Conservation (phyloP, 2,329 filamentous ascomycete genomes). For the Colletotrichum liriopes region DNA sequence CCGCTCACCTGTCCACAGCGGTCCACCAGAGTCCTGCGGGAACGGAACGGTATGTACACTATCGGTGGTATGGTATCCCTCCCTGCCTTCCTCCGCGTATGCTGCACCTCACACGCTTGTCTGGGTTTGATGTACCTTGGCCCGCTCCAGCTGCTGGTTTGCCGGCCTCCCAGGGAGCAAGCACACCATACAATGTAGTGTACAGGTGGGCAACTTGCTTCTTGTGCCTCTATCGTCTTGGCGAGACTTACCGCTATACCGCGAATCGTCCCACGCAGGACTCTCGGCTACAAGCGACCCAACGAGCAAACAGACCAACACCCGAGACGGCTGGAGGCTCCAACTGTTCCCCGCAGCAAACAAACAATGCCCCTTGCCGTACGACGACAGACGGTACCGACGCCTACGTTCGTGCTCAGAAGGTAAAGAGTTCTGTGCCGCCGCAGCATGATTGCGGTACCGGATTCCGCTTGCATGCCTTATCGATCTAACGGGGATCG, state of each 20-base stretch:
- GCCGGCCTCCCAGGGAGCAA: background rate
- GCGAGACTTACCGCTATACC: slow-evolving; percentile 7
- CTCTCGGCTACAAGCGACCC: background rate
- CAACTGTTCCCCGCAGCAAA: slow-evolving; percentile 7
- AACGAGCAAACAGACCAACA: background rate
- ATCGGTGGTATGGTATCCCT: background rate
- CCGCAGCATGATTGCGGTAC: background rate
- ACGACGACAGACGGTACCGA: background rate
- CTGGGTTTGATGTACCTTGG: slow-evolving; percentile 19
- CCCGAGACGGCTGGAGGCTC: no score
- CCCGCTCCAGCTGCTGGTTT: background rate
- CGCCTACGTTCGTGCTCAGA: slow-evolving; percentile 13
- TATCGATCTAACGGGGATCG: slow-evolving; percentile 35
- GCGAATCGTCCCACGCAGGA: slow-evolving; percentile 3
- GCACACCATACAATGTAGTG: background rate
- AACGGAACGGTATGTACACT: slow-evolving; percentile 15
- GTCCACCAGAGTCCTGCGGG: background rate
- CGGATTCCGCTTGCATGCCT: slow-evolving; percentile 3
- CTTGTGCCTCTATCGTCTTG: slow-evolving; percentile 2
- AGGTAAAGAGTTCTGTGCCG: background rate
- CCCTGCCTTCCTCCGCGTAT: slow-evolving; percentile 16
- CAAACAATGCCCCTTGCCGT: background rate
- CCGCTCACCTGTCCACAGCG: background rate
- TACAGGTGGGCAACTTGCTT: slow-evolving; percentile 1
- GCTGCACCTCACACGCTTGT: slow-evolving; percentile 21